These are phyloP conservation scores for Mycena epipterygia DNA, from an alignment of 768 basidiomycete genomes.

Conservation along the genomic window DNA sequence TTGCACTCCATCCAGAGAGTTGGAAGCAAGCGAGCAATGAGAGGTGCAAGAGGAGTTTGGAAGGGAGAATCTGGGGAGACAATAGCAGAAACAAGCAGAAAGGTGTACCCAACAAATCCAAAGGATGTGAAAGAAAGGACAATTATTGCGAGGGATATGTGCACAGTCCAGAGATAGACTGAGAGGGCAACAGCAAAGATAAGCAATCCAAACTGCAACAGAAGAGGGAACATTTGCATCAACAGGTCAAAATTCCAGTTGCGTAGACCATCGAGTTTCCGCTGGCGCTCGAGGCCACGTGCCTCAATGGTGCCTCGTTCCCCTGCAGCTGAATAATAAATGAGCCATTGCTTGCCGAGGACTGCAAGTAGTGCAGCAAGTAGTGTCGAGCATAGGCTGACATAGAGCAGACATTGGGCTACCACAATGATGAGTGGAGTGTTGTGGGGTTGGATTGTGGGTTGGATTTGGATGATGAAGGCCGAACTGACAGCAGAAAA, in stretches of 20 bases:
- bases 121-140: neutral
- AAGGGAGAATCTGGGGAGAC: neutral
- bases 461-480: conserved; percentile 11
- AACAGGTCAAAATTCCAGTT: conserved; percentile 16
- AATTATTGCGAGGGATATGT: neutral
- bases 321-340: too few species aligned
- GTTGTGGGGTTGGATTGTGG: neutral
- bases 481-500: conserved; percentile 23
- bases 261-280: neutral
- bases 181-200: neutral
- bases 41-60: neutral
- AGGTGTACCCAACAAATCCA: neutral
- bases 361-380: too few species aligned
- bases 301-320: neutral
- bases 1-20: too few species aligned
- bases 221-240: conserved; percentile 12
- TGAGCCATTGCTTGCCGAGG: too few species aligned
- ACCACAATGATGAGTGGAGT: neutral
- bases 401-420: neutral
- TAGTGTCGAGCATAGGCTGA: neutral
- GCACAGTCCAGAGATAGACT: neutral
- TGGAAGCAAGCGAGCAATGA: too few species aligned
- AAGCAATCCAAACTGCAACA: conserved; percentile 10
- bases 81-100: neutral
- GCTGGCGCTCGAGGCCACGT: neutral